Base-by-base conservation (phyloP, 768 basidiomycete genomes). In the Boletellus ananiceps region DNA sequence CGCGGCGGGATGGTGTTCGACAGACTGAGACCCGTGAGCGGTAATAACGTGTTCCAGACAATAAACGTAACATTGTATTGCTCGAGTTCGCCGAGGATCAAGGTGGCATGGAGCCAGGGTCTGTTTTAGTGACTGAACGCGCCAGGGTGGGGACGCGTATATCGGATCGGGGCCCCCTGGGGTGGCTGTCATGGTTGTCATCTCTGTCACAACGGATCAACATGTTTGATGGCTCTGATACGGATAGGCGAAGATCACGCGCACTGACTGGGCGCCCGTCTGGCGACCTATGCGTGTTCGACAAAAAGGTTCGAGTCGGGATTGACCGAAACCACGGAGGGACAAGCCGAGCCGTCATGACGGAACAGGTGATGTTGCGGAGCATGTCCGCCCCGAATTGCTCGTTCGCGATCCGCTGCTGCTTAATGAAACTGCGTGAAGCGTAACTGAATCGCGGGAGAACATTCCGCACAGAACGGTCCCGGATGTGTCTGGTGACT, bases 301-400 rank as follows among this genome's bases (percentile, higher is more conserved):
- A 25, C 23, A 25, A 40, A 35, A 34, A 15, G 18, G 13, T 14
- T 4, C 11, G 31, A 36, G 40, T 49, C 50, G 35, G 21, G 31
- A 59, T 51, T 21, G 32, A 32, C 57, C 68, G 44, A 47, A 71
- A 71, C 29, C 53, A 63, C 62, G 27, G 64, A 67, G 64, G 33
- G 57, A 40, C 21, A 42, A 49, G 9, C 38, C 43, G 45, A 47
- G 36, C 27, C 12, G 34, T 35, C 34, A 37, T 36, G 31, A 12
- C n/a, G 8, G n/a, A 12, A 23, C 1, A 23, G 11, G 31, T 19
- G 39, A 29, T 27, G 29, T 19, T 19, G 19, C 19, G 19, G 19
- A 19, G 19, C 3, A 19, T 19, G 19, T 19, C 25, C n/a, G 27
- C 12, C 18, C 29, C 19, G 31, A 13, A 19, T 19, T 7, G 15